Conservation (phyloP, 1,284 basidiomycete genomes). For the Stereum hirsutum region DNA sequence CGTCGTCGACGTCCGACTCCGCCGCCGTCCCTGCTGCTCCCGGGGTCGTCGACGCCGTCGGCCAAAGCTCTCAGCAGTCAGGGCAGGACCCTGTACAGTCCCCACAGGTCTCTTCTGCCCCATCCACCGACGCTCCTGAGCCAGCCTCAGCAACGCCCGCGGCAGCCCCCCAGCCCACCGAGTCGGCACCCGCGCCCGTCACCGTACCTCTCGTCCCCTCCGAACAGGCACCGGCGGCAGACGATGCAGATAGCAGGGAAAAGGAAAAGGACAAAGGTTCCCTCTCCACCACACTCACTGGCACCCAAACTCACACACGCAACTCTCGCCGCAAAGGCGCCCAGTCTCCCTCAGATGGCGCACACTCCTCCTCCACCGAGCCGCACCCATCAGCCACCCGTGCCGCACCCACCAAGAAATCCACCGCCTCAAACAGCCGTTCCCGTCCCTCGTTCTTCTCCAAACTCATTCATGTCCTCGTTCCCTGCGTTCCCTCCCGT, state of each 20-base stretch:
- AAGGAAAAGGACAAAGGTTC: constrained; percentile 36
- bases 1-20: not conserved
- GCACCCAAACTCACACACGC: constrained; percentile 20
- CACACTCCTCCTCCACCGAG: constrained; percentile 23
- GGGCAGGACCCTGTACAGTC: constrained; percentile 17
- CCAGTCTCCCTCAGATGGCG: constrained; percentile 27
- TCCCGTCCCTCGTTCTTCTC: constrained; percentile 29
- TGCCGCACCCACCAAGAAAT: constrained; percentile 17
- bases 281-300: constrained; percentile 27
- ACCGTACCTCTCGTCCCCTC: constrained; percentile 4
- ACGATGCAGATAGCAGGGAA: constrained; percentile 18
- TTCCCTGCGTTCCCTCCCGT: constrained; percentile 37
- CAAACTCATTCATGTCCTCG: constrained; percentile 35
- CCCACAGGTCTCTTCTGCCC: constrained; percentile 11
- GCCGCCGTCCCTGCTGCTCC: constrained; percentile 11
- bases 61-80: constrained; percentile 14
- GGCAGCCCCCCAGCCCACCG: constrained; percentile 4
- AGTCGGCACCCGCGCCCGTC: constrained; percentile 10
- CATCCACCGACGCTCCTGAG: constrained; percentile 8
- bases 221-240: constrained; percentile 10
- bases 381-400: constrained; percentile 13
- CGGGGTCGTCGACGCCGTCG: not conserved
- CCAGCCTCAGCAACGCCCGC: constrained; percentile 5
- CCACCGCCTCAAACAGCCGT: constrained; percentile 20
- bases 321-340: constrained; percentile 23